Evolutionary conservation across 2,329 filamentous ascomycete genomes (phyloP), one percentile per base, ranked within the genome.

Genomic region (Teratosphaeria viscida): DNA sequence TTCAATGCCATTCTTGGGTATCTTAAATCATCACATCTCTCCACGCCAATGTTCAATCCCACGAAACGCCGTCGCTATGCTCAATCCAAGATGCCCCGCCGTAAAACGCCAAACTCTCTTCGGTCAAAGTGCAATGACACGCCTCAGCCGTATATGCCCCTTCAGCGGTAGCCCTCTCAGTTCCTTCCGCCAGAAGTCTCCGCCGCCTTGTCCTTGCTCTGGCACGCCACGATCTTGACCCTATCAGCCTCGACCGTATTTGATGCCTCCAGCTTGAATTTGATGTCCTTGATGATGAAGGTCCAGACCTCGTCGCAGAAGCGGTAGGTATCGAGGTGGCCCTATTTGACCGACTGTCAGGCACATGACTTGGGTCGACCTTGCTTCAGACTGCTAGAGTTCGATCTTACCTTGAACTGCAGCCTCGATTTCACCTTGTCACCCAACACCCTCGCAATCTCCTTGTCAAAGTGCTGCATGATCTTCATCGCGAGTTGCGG

Each of bases 251-350:
- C 78, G 14, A 97, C 85, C 0, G 84, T 83, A 83, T 84, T 52
- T 59, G 70, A 67, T 68, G 70, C 67, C 68, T 97, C 92, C 78
- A 97, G 87, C 78, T 99, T 99, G 79, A 99, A 97, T n/a, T 87
- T 91, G 59, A 97, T 92, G 66, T 97, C 94, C 77, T 96, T 96
- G 77, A 99, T 95, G 60, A 99, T 83, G 75, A 99, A 99, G 1
- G 94, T 99, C 94, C 94, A 99, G 61, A 99, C 94, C 78, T 99
- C 94, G 77, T 99, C 94, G 79, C 94, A 99, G 82, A 99, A 99
- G 67, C 94, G 88, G 79, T 99, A 99, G 16, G 94, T 97, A 74
- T 97, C 92, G 64, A 99, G 86, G 72, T 95, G 94, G 55, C 94
- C 94, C 92, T 96, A 68, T 54, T 59, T 11, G 43, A 32, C 12